Evolutionary conservation across 2,329 filamentous ascomycete species (phyloP).

Genomic region (Aspergillus sp.): DNA sequence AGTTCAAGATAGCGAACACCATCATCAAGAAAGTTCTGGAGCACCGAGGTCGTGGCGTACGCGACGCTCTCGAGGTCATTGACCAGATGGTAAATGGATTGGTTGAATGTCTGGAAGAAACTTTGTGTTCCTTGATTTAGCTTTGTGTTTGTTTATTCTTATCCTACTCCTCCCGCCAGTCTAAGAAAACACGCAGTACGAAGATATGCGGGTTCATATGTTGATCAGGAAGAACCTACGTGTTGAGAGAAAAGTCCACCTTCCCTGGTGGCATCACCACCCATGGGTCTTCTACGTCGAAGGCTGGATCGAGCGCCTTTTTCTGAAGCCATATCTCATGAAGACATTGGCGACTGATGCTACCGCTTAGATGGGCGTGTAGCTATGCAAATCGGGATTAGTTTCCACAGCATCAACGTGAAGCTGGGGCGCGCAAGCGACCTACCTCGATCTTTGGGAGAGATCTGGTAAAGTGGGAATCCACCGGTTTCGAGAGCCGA

Average conservation of each 20-base stretch:
- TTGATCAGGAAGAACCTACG: constrained; percentile 48
- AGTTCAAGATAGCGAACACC: constrained; percentile 77
- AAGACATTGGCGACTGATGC: constrained; percentile 70
- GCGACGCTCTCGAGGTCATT: constrained; percentile 60
- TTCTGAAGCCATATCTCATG: constrained; percentile 71
- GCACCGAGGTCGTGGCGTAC: constrained; percentile 64
- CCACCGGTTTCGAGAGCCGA: constrained; percentile 25
- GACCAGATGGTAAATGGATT: constrained; percentile 75
- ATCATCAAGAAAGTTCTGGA: constrained; percentile 66
- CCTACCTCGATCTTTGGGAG: constrained; percentile 41
- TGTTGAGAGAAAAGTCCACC: constrained; percentile 68
- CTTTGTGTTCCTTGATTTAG: constrained; percentile 39
- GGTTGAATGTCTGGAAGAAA: constrained; percentile 76
- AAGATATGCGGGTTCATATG: neutral
- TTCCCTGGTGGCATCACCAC: constrained; percentile 69
- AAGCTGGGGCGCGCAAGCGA: neutral
- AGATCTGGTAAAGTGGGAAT: constrained; percentile 29
- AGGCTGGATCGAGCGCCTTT: constrained; percentile 50
- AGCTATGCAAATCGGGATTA: constrained; percentile 50
- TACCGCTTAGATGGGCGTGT: constrained; percentile 78
- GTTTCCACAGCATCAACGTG: neutral
- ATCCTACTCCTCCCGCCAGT: neutral
- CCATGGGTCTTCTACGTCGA: constrained; percentile 66
- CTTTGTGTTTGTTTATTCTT: neutral
- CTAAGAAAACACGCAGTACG: neutral